A percentile compares a stretch with the other conserved stretches of the same genome.
Conservation (phyloP, 2,329 filamentous ascomycete genomes). For the Colletotrichum cuscutae region DNA sequence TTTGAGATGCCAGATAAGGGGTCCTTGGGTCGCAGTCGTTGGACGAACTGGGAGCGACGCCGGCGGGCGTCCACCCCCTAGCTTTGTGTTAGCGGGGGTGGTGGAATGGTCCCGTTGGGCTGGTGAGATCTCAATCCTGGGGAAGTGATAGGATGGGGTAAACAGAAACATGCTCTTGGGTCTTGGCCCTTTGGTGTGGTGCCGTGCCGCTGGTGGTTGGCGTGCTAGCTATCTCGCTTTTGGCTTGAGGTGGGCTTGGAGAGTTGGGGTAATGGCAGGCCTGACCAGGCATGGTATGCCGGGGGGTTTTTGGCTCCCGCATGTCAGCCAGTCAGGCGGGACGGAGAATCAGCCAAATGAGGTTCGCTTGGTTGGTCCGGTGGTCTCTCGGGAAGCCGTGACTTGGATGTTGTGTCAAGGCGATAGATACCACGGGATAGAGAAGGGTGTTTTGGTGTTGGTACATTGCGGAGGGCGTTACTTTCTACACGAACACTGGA, state of each 20-base stretch:
- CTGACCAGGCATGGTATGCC: neutral
- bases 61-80: conserved; percentile 18
- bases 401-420: conserved; percentile 4
- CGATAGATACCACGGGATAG: neutral
- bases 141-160: conserved; percentile 23
- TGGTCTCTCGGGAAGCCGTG: neutral
- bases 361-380: neutral
- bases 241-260: conserved; percentile 5
- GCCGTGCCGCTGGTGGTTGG: conserved; percentile 10
- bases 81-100: conserved; percentile 5
- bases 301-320: conserved; percentile 17
- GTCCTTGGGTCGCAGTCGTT: conserved; percentile 30
- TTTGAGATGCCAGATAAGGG: conserved; percentile 31
- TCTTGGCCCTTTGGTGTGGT: neutral
- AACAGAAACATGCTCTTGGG: neutral
- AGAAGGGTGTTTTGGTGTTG: neutral
- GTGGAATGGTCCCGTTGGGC: conserved; percentile 19
- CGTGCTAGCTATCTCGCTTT: neutral
- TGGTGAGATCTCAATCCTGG: conserved; percentile 29
- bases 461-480: neutral
- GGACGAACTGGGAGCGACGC: conserved; percentile 24
- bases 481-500: conserved; percentile 6
- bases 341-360: conserved; percentile 5
- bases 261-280: conserved; percentile 31
- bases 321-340: conserved; percentile 24